Evolutionary conservation across 2,329 filamentous ascomycete genomes (phyloP).

Genomic region (Penicillium sp.): DNA sequence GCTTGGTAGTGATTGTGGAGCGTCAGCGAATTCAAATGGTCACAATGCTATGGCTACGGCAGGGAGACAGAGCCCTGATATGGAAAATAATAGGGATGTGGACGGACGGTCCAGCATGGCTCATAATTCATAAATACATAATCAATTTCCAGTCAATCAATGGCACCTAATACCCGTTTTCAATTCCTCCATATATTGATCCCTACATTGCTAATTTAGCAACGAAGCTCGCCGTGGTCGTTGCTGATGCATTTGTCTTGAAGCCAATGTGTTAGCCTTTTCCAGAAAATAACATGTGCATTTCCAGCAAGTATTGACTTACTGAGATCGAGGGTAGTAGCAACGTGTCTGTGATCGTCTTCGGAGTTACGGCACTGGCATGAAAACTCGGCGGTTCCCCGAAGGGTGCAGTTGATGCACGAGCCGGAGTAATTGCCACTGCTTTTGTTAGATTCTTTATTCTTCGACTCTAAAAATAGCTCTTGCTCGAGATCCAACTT

Average conservation of each 20-base stretch:
- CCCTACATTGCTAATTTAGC: conserved; percentile 5
- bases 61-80: neutral
- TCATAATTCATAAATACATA: neutral
- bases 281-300: no score
- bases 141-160: neutral
- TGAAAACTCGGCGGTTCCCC: conserved; percentile 9
- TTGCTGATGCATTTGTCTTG: conserved; percentile 21
- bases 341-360: no score
- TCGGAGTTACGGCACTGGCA: no score
- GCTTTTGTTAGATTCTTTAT: neutral
- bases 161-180: no score
- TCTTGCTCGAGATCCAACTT: neutral
- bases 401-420: conserved; percentile 18
- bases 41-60: neutral
- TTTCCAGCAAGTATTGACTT: no score
- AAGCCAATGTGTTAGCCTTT: no score
- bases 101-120: neutral
- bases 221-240: conserved; percentile 19
- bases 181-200: neutral
- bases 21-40: neutral
- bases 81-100: neutral
- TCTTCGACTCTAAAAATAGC: neutral
- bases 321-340: no score
- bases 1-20: neutral
- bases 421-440: conserved; percentile 17